phyloP scores from a whole-genome alignment of 1,284 basidiomycete genomes.

The Polyporus tsugae region DNA sequence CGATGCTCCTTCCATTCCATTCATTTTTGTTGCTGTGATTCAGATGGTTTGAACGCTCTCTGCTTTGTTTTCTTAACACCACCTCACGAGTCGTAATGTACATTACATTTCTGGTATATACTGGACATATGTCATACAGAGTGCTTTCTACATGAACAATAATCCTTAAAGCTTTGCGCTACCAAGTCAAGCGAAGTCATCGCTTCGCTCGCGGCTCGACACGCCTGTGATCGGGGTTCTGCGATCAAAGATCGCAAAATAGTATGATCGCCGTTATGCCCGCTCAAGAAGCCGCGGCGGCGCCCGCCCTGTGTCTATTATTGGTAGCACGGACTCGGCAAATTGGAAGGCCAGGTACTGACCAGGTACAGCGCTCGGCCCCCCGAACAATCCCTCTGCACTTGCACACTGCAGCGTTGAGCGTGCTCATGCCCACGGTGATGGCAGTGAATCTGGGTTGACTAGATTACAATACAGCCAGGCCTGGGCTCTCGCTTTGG shows the following conservation, averaged over 20 bases:
- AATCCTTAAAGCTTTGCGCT: background rate
- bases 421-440: too few relatives aligned
- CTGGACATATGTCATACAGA: background rate
- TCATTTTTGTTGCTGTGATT: background rate
- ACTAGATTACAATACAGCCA: too few relatives aligned
- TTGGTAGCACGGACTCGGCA: background rate
- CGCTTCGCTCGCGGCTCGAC: background rate
- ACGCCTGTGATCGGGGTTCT: background rate
- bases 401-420: background rate
- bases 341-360: background rate
- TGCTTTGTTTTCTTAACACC: background rate
- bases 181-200: background rate
- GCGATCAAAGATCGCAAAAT: background rate
- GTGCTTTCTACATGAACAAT: background rate
- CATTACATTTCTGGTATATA: background rate
- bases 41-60: background rate
- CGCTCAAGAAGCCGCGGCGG: background rate
- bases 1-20: slow-evolving; percentile 2
- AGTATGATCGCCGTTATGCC: background rate
- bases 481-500: too few relatives aligned
- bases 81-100: background rate
- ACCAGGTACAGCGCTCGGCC: background rate
- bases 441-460: too few relatives aligned
- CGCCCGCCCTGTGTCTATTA: background rate
- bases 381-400: background rate